Conservation (phyloP, 1,139 yeast species). For the Hyphopichia wangnamkhiaoensis region DNA sequence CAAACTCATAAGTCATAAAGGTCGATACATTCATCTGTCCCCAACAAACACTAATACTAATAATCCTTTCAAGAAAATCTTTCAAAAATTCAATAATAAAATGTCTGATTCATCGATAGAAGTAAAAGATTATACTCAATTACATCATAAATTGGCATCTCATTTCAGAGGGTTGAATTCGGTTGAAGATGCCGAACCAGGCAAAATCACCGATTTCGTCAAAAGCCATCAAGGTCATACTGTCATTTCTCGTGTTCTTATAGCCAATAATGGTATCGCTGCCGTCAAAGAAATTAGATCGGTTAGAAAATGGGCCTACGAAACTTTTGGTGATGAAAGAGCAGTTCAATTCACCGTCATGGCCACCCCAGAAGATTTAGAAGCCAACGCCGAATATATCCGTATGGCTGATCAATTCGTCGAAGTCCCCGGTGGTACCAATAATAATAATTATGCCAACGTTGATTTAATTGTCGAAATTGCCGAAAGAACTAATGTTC, state of each 20-base stretch:
- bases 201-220: slow-evolving; percentile 82
- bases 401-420: slow-evolving; percentile 99
- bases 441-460: slow-evolving; percentile 96
- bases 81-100: not conserved
- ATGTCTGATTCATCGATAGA: slow-evolving; percentile 2
- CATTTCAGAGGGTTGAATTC: slow-evolving; percentile 84
- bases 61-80: not conserved
- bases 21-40: not conserved
- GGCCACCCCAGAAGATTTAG: slow-evolving; percentile 99
- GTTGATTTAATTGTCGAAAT: slow-evolving; percentile 95
- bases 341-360: slow-evolving; percentile 93
- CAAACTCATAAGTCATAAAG: not conserved
- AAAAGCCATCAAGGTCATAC: slow-evolving; percentile 90
- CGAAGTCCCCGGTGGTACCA: slow-evolving; percentile 98
- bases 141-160: slow-evolving; percentile 52
- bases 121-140: slow-evolving; percentile 25
- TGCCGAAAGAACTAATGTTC: slow-evolving; percentile 94
- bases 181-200: slow-evolving; percentile 68
- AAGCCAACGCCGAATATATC: slow-evolving; percentile 95
- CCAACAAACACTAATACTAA: not conserved
- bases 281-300: slow-evolving; percentile 98
- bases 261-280: slow-evolving; percentile 98
- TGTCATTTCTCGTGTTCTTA: slow-evolving; percentile 81
- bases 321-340: slow-evolving; percentile 92
- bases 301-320: slow-evolving; percentile 98